phyloP scores from a whole-genome alignment of 2,329 filamentous ascomycete genomes.

The Colletotrichum sp. region DNA sequence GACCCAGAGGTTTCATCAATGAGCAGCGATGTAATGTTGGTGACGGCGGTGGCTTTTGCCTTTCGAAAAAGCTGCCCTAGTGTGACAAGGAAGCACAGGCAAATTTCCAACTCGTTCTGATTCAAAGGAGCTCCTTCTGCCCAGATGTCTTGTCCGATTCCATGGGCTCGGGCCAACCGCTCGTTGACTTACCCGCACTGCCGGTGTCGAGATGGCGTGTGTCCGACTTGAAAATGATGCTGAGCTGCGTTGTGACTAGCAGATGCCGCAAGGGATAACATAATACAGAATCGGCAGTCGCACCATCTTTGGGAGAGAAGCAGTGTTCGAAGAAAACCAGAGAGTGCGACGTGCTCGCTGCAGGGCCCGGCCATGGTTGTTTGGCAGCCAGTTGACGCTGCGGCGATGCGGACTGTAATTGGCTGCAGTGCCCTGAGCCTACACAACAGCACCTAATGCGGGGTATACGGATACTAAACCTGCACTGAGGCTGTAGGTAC shows the following conservation, averaged over 20 bases:
- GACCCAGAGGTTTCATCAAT: background rate
- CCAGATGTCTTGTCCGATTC: slow-evolving; percentile 8
- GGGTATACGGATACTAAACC: too few relatives aligned
- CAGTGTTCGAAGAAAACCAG: background rate
- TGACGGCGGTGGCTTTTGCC: background rate
- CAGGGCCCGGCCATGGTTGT: background rate
- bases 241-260: background rate
- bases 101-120: background rate
- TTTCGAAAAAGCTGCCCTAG: background rate
- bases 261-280: background rate
- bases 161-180: background rate
- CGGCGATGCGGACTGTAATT: background rate
- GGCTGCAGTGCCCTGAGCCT: background rate
- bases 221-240: background rate
- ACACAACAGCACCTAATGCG: background rate
- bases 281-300: background rate
- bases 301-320: background rate
- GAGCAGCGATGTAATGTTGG: slow-evolving; percentile 10
- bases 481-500: too few relatives aligned
- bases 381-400: background rate
- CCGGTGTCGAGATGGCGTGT: background rate
- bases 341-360: background rate
- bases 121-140: background rate
- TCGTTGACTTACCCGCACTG: background rate
- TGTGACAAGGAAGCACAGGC: background rate